A percentile compares a stretch with the other conserved stretches of the same genome.
phyloP scores from a whole-genome alignment of 148 eudicot genomes.

The Nepenthes gracilis region DNA sequence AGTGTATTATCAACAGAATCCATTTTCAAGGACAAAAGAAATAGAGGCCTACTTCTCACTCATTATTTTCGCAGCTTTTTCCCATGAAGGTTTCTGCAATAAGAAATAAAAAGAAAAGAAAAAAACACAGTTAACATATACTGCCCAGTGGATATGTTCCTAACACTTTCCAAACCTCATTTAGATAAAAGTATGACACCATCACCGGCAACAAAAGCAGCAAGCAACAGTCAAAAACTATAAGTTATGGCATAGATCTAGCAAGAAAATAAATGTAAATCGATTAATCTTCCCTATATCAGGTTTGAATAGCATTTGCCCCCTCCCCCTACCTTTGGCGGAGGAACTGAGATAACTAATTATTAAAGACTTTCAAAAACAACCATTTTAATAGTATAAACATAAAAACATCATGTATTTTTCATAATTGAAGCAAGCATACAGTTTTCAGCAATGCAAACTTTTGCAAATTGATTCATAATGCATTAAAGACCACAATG shows the following conservation, averaged over 20 bases:
- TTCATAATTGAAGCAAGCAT: too few relatives aligned
- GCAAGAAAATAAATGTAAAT: too few relatives aligned
- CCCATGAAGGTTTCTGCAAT: conserved; percentile 96
- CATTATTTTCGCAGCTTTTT: conserved; percentile 71
- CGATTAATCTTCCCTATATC: too few relatives aligned
- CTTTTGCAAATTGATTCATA: too few relatives aligned
- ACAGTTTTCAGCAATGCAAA: too few relatives aligned
- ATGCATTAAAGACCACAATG: too few relatives aligned
- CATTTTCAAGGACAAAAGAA: conserved; percentile 3
- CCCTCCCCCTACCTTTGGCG: neutral
- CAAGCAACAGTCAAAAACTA: too few relatives aligned
- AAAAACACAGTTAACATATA: neutral
- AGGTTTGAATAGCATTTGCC: neutral
- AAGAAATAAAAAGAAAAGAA: neutral
- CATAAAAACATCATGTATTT: too few relatives aligned
- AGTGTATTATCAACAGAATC: neutral
- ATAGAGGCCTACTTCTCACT: conserved; percentile 52
- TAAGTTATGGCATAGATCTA: too few relatives aligned
- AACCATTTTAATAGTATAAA: neutral
- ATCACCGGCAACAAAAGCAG: too few relatives aligned
- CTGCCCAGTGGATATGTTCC: neutral
- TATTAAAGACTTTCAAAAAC: neutral
- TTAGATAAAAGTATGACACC: too few relatives aligned
- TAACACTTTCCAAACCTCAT: neutral
- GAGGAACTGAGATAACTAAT: neutral